These are phyloP conservation scores for Calonectria honghensis DNA, from an alignment of 2,329 filamentous ascomycete species.

Conservation along the genomic window DNA sequence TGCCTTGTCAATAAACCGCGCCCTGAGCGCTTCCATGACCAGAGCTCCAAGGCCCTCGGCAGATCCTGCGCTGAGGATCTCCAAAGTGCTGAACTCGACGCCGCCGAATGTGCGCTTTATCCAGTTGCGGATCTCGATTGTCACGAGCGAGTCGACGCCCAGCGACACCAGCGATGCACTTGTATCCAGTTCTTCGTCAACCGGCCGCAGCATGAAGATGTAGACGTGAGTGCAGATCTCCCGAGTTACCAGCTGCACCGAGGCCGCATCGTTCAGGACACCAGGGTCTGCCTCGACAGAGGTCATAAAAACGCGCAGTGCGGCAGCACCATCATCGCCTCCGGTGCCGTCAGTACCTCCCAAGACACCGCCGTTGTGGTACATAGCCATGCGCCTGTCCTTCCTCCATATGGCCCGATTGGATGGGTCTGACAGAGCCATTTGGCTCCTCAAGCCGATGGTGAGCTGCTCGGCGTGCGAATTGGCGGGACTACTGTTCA, in stretches of 20 bases:
- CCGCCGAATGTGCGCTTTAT: neutral
- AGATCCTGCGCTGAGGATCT: neutral
- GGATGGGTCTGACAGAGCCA: neutral
- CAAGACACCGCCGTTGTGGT: neutral
- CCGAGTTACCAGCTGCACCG: neutral
- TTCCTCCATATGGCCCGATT: neutral
- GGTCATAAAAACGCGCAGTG: neutral
- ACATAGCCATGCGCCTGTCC: neutral
- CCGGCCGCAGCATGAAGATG: neutral
- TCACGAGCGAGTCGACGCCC: neutral
- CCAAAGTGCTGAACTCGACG: neutral
- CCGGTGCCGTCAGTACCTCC: neutral
- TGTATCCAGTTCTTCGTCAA: neutral
- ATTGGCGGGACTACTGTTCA: neutral
- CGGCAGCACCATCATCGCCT: neutral
- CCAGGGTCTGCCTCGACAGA: neutral
- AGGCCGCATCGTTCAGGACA: neutral
- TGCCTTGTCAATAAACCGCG: neutral
- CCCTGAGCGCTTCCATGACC: neutral
- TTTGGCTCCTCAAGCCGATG: neutral
- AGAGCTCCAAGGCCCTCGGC: neutral
- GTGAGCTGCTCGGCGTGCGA: neutral
- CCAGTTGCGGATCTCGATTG: neutral
- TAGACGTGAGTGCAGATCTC: neutral
- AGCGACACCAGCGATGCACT: neutral